Evolutionary conservation across 148 eudicot species (phyloP).

Genomic region (Fallopia convolvulus): DNA sequence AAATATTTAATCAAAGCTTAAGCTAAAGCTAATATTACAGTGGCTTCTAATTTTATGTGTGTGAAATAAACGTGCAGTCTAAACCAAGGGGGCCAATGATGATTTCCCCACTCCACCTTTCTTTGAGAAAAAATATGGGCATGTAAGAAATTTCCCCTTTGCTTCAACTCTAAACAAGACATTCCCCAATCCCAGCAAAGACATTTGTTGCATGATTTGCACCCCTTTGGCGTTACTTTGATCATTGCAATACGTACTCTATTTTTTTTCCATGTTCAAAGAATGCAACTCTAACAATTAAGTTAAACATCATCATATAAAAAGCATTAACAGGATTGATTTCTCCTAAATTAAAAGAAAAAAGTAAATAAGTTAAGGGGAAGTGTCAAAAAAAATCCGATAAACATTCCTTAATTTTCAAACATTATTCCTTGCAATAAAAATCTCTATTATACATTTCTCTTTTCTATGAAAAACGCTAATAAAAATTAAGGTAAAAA

Average conservation of each 20-base stretch:
- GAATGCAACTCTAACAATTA: neutral
- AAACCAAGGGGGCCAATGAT: neutral
- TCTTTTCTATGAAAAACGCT: too few relatives aligned
- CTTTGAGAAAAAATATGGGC: neutral
- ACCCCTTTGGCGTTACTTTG: slow-evolving; percentile 1
- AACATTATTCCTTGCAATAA: too few relatives aligned
- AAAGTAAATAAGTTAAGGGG: too few relatives aligned
- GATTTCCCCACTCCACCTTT: neutral
- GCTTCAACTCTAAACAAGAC: slow-evolving; percentile 9
- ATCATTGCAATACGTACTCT: neutral
- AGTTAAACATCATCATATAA: neutral
- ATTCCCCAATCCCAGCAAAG: neutral
- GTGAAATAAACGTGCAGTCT: neutral
- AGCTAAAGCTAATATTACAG: too few relatives aligned
- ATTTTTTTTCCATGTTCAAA: neutral
- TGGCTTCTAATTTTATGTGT: neutral
- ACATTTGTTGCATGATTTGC: neutral
- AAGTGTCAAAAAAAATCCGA: too few relatives aligned
- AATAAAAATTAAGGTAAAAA: too few relatives aligned
- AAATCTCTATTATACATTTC: too few relatives aligned
- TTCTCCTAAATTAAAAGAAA: too few relatives aligned
- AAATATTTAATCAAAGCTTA: too few relatives aligned
- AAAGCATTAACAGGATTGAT: too few relatives aligned
- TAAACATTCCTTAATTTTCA: too few relatives aligned
- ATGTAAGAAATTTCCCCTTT: neutral